phyloP scores from a whole-genome alignment of 805 yeast genomes.

The Ogataea chonburiensis region DNA sequence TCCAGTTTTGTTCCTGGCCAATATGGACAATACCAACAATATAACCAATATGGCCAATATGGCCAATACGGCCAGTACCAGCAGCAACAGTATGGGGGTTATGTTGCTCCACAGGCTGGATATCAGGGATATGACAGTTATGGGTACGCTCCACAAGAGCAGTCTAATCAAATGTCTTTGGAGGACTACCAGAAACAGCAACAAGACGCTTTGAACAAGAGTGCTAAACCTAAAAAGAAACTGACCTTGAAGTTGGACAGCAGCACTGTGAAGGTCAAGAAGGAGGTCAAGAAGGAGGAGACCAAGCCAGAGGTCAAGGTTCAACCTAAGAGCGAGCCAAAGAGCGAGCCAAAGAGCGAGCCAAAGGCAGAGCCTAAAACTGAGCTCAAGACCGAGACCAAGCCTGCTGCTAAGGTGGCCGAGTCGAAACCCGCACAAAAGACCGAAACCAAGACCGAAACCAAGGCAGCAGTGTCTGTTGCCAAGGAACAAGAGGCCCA shows the following conservation, averaged over 20 bases:
- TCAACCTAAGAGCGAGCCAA: constrained; percentile 18
- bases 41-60: constrained; percentile 16
- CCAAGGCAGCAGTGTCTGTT: constrained; percentile 26
- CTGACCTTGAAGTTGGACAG: constrained; percentile 66
- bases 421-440: constrained; percentile 14
- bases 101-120: constrained; percentile 23
- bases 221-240: constrained; percentile 59
- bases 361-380: constrained; percentile 16
- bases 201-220: constrained; percentile 40
- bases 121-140: constrained; percentile 29
- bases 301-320: constrained; percentile 29
- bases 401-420: too few species aligned
- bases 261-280: constrained; percentile 42
- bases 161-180: constrained; percentile 59
- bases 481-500: constrained; percentile 73
- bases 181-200: constrained; percentile 80
- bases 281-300: constrained; percentile 26
- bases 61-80: constrained; percentile 18
- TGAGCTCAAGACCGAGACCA: constrained; percentile 16
- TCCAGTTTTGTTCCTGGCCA: constrained; percentile 48
- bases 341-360: constrained; percentile 21
- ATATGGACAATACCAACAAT: constrained; percentile 29
- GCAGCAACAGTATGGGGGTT: constrained; percentile 34
- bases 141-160: constrained; percentile 20
- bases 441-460: constrained; percentile 13